Evolutionary conservation across 1,139 yeast species (phyloP).

Genomic region (Geotrichum cucujoidarum): DNA sequence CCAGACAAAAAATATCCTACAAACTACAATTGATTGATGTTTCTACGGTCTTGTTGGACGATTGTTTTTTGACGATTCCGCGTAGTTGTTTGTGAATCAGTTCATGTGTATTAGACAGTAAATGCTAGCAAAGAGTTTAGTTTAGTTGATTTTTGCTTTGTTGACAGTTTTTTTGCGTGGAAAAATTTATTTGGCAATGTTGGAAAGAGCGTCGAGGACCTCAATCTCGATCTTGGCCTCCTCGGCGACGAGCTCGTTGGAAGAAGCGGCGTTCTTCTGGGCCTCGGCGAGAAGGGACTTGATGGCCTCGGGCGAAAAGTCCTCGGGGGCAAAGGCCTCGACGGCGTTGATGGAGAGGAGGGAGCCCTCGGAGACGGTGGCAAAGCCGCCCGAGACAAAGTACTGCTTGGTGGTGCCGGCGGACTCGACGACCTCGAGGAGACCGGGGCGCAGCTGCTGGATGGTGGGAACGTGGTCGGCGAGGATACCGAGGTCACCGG

Average conservation of each 20-base stretch:
- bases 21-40: too few relatives aligned
- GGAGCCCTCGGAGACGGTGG: slow-evolving; percentile 94
- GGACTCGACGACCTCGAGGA: slow-evolving; percentile 83
- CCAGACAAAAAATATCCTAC: too few relatives aligned
- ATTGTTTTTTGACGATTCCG: too few relatives aligned
- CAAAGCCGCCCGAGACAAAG: slow-evolving; percentile 93
- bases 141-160: too few relatives aligned
- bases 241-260: slow-evolving; percentile 83
- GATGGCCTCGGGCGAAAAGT: slow-evolving; percentile 77
- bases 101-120: not conserved
- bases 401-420: slow-evolving; percentile 76
- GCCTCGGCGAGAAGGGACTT: slow-evolving; percentile 86
- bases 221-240: slow-evolving; percentile 94
- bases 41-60: too few relatives aligned
- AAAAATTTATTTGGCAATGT: slow-evolving; percentile 66
- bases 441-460: slow-evolving; percentile 95
- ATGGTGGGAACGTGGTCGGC: slow-evolving; percentile 98
- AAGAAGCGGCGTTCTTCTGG: slow-evolving; percentile 79
- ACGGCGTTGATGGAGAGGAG: slow-evolving; percentile 86
- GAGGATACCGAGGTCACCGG: slow-evolving; percentile 95
- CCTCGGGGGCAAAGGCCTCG: slow-evolving; percentile 91
- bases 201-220: slow-evolving; percentile 89
- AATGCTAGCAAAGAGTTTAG: not conserved
- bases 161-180: too few relatives aligned
- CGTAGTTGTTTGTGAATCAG: not conserved